Evolutionary conservation across 768 basidiomycete genomes (phyloP).

Genomic region (Leccinellum rugosiceps): DNA sequence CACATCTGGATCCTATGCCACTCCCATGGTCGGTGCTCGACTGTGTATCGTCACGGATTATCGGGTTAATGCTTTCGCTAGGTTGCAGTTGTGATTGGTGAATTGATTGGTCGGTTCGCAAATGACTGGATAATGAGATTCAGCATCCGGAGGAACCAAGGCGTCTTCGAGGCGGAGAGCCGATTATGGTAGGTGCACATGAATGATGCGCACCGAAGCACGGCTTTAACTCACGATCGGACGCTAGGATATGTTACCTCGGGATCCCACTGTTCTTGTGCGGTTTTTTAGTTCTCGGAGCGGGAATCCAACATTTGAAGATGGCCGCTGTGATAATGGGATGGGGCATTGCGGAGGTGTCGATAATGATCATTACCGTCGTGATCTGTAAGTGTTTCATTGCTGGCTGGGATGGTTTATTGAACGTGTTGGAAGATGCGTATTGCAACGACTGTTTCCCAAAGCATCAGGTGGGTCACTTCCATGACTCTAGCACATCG

Average conservation of each 20-base stretch:
- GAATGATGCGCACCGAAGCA: accelerated
- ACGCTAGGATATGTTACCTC: constrained; percentile 35
- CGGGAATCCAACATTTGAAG: constrained; percentile 33
- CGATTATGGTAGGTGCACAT: constrained; percentile 35
- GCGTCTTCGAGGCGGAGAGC: constrained; percentile 53
- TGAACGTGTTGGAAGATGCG: constrained; percentile 27
- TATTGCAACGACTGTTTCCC: constrained; percentile 40
- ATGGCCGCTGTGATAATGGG: constrained; percentile 36
- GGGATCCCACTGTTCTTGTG: constrained; percentile 39
- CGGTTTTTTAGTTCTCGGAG: constrained; percentile 43
- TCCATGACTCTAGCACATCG: neutral
- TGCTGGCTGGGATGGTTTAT: neutral
- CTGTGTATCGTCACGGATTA: neutral
- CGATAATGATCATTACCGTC: constrained; percentile 40
- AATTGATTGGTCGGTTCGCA: constrained; percentile 46
- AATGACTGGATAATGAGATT: constrained; percentile 49
- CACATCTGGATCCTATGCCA: constrained; percentile 42
- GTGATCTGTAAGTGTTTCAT: constrained; percentile 32
- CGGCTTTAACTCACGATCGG: neutral
- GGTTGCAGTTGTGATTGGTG: constrained; percentile 51
- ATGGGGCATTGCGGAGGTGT: constrained; percentile 41
- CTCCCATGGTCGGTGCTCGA: constrained; percentile 38
- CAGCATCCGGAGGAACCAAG: constrained; percentile 42
- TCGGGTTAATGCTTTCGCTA: constrained; percentile 10
- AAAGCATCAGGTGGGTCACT: constrained; percentile 21